These are phyloP conservation scores for Brassica incana DNA, from an alignment of 345 rosid species.

Conservation along the genomic window DNA sequence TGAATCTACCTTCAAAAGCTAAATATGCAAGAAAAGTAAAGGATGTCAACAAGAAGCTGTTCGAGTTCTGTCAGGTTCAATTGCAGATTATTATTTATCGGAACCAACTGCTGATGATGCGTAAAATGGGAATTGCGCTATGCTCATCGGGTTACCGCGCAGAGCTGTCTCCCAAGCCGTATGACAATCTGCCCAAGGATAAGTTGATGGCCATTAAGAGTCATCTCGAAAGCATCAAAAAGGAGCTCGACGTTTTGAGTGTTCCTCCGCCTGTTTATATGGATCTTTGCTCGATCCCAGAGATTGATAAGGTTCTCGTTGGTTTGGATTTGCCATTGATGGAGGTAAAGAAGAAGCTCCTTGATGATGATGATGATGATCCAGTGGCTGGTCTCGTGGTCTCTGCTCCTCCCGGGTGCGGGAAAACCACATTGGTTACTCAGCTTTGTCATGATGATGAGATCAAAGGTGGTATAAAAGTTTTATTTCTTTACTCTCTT, in stretches of 20 bases:
- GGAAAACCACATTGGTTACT: constrained; percentile 53
- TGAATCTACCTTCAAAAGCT: background rate
- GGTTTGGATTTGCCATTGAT: background rate
- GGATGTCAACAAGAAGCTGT: background rate
- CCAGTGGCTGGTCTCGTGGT: constrained; percentile 20
- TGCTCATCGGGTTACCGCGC: no score
- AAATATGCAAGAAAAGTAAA: background rate
- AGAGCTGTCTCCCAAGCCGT: background rate
- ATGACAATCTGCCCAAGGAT: background rate
- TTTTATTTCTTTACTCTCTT: background rate
- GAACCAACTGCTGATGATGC: background rate
- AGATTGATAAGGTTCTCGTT: background rate
- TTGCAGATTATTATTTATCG: background rate
- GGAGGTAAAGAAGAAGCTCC: background rate
- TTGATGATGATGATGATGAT: constrained; percentile 6
- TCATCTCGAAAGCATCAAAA: background rate
- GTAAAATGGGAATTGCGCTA: background rate
- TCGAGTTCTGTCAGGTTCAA: background rate
- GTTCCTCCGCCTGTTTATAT: background rate
- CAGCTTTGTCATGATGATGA: constrained; percentile 34
- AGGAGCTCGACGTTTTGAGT: background rate
- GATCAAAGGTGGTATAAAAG: background rate
- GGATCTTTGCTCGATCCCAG: background rate
- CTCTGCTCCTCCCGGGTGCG: constrained; percentile 57
- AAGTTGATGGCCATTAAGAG: background rate